phyloP scores from a whole-genome alignment of 2,329 filamentous ascomycete genomes.

The Neonectria sp. region DNA sequence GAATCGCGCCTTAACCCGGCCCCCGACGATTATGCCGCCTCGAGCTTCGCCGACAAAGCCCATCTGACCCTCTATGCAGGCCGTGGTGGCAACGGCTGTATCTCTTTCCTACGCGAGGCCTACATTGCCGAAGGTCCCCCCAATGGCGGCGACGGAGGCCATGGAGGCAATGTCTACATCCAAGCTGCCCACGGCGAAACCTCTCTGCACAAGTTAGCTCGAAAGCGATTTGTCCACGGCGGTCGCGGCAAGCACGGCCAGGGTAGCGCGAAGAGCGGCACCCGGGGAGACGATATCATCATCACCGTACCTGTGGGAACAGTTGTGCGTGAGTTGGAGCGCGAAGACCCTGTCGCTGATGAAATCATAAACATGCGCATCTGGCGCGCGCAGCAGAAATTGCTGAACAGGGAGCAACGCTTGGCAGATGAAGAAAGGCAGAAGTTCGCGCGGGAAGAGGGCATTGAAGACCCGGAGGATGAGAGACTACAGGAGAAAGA shows the following conservation, averaged over 20 bases:
- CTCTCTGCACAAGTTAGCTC: conserved; percentile 90
- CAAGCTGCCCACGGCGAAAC: conserved; percentile 94
- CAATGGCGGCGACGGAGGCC: conserved; percentile 95
- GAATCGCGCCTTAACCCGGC: conserved; percentile 81
- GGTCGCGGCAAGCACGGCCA: conserved; percentile 84
- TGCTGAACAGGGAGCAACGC: conserved; percentile 49
- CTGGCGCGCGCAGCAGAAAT: conserved; percentile 52
- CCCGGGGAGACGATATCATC: conserved; percentile 87
- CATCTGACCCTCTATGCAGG: conserved; percentile 84
- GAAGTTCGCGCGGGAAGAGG: conserved; percentile 18
- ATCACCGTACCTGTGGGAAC: conserved; percentile 95
- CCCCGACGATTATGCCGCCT: conserved; percentile 86
- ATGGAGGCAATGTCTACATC: conserved; percentile 93
- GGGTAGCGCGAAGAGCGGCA: conserved; percentile 80
- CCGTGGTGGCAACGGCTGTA: conserved; percentile 89
- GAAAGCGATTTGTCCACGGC: conserved; percentile 81
- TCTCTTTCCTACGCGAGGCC: conserved; percentile 93
- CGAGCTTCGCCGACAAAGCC: conserved; percentile 91
- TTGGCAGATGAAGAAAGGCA: conserved; percentile 54
- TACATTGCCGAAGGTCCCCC: conserved; percentile 90
- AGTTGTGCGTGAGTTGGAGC: conserved; percentile 85
- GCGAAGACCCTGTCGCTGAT: conserved; percentile 82
- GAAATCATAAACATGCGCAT: conserved; percentile 62
- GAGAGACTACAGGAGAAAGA: conserved; percentile 34
- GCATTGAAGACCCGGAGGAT: conserved; percentile 19